phyloP scores from a whole-genome alignment of 202 grass and related monocot species.

The Sporobolus alterniflorus region DNA sequence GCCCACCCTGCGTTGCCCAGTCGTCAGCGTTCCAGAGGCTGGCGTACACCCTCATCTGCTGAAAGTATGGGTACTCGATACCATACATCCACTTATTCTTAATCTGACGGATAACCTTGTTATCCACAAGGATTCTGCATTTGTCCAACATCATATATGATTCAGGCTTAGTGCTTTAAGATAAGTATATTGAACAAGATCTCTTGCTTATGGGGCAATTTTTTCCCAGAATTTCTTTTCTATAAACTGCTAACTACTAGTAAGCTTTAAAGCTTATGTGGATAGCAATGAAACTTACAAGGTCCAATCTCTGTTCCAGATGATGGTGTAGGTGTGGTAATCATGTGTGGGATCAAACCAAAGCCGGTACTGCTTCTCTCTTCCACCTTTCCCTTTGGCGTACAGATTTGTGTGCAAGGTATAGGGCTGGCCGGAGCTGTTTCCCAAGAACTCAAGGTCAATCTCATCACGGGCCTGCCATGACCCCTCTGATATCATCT shows the following conservation, averaged over 20 bases:
- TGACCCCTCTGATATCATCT: conserved; percentile 49
- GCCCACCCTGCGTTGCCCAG: conserved; percentile 77
- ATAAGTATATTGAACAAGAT: not conserved
- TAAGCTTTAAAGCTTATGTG: not conserved
- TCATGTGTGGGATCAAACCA: conserved; percentile 64
- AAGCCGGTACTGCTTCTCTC: conserved; percentile 71
- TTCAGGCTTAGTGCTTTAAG: not conserved
- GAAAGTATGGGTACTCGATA: conserved; percentile 49
- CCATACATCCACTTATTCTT: conserved; percentile 40
- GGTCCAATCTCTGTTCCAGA: conserved; percentile 54
- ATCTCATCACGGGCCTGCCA: conserved; percentile 69
- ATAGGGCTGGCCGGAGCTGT: conserved; percentile 57
- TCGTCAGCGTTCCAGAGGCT: conserved; percentile 72
- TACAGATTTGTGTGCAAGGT: conserved; percentile 77
- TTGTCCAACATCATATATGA: not conserved
- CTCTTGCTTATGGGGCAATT: not conserved
- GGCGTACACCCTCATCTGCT: conserved; percentile 57
- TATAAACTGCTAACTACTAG: not conserved
- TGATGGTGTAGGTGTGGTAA: conserved; percentile 72
- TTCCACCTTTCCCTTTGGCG: conserved; percentile 55
- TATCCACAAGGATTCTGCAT: conserved; percentile 69
- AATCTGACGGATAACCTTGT: conserved; percentile 44
- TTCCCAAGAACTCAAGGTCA: conserved; percentile 73
- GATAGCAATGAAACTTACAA: conserved; percentile 38
- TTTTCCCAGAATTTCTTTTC: not conserved